phyloP scores from a whole-genome alignment of 108 stramenopile genomes.

The Aurantiochytrium sp. region DNA sequence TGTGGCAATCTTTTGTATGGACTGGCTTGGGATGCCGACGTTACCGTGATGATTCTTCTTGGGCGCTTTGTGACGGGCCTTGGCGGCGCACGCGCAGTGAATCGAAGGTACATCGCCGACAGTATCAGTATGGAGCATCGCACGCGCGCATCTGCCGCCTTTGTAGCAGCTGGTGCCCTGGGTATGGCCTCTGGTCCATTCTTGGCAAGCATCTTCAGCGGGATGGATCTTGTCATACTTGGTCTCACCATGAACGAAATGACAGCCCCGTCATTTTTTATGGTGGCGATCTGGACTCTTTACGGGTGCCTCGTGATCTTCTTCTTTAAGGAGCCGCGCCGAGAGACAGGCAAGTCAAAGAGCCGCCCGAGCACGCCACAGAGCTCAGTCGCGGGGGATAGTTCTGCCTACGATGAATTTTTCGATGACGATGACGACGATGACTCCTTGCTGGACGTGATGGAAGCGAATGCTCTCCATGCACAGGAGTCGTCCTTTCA shows the following conservation, averaged over 20 bases:
- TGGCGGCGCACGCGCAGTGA: constrained; percentile 72
- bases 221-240: constrained; percentile 39
- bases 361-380: not conserved
- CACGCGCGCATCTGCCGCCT: constrained; percentile 70
- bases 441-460: not conserved
- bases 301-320: constrained; percentile 45
- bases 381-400: not conserved
- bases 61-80: constrained; percentile 79
- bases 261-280: constrained; percentile 68
- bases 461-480: not conserved
- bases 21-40: constrained; percentile 62
- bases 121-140: constrained; percentile 58
- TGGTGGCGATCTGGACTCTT: constrained; percentile 61
- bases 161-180: constrained; percentile 71
- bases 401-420: not conserved
- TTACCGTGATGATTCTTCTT: constrained; percentile 63
- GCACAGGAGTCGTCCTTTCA: not conserved
- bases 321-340: constrained; percentile 65
- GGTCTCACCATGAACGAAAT: constrained; percentile 22
- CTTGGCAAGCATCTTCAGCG: constrained; percentile 56
- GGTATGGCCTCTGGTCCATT: constrained; percentile 79
- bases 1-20: constrained; percentile 75
- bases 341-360: not conserved
- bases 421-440: not conserved
- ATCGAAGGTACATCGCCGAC: constrained; percentile 85